Evolutionary conservation across 257 asterid species (phyloP).

Genomic region (Primulina tabacum): DNA sequence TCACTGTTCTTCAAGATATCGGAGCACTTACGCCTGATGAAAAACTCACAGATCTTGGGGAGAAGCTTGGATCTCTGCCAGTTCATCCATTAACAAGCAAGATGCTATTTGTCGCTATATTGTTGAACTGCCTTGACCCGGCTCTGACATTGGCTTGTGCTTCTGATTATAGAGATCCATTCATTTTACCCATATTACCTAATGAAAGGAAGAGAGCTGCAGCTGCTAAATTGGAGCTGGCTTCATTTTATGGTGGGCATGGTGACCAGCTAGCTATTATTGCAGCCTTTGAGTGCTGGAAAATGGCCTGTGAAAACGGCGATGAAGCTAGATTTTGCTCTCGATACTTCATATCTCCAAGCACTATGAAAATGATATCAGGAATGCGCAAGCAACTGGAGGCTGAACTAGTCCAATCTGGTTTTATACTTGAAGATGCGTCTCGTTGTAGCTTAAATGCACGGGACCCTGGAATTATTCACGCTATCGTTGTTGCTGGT

Average conservation of each 20-base stretch:
- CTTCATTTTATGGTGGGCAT: slow-evolving; percentile 68
- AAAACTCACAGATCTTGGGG: slow-evolving; percentile 82
- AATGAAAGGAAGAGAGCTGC: slow-evolving; percentile 59
- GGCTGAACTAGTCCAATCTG: slow-evolving; percentile 48
- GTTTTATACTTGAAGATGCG: slow-evolving; percentile 56
- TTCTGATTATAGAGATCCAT: slow-evolving; percentile 71
- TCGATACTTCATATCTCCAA: slow-evolving; percentile 56
- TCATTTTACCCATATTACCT: slow-evolving; percentile 68
- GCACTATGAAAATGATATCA: slow-evolving; percentile 67
- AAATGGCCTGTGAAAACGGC: slow-evolving; percentile 54
- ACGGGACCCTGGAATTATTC: slow-evolving; percentile 75
- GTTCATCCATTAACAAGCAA: slow-evolving; percentile 93
- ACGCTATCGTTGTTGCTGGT: slow-evolving; percentile 71
- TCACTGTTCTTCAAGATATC: slow-evolving; percentile 68
- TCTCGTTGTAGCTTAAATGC: slow-evolving; percentile 62
- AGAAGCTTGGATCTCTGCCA: slow-evolving; percentile 79
- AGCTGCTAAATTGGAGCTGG: slow-evolving; percentile 66
- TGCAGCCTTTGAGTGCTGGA: slow-evolving; percentile 92
- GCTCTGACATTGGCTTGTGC: slow-evolving; percentile 94
- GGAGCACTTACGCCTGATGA: slow-evolving; percentile 80
- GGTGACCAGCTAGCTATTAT: slow-evolving; percentile 87
- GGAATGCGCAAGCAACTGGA: slow-evolving; percentile 69
- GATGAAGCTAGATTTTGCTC: slow-evolving; percentile 61
- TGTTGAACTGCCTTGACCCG: slow-evolving; percentile 84
- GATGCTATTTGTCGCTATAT: slow-evolving; percentile 78